Conservation (phyloP, 2,329 filamentous ascomycete genomes). For the Xylariales sp. region DNA sequence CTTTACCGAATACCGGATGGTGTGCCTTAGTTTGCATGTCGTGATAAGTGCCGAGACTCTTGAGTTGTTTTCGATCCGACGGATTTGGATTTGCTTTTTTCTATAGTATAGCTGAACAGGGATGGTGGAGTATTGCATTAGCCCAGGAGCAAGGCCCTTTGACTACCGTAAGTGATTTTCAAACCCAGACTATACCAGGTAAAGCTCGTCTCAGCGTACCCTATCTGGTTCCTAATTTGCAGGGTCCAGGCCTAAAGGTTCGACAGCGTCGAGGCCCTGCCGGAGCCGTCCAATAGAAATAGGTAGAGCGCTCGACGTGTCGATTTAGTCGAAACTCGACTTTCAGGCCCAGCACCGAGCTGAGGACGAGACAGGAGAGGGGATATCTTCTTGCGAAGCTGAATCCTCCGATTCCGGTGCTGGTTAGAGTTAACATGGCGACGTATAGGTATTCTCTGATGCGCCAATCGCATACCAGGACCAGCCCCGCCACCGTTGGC, state of each 20-base stretch:
- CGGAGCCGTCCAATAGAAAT: slow-evolving; percentile 21
- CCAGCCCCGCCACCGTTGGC: slow-evolving; percentile 7
- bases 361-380: slow-evolving; percentile 2
- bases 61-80: slow-evolving; percentile 28
- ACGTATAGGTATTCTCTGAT: slow-evolving; percentile 15
- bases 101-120: slow-evolving; percentile 29
- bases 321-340: slow-evolving; percentile 17
- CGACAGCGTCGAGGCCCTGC: slow-evolving; percentile 21
- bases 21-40: slow-evolving; percentile 28
- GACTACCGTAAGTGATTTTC: slow-evolving; percentile 29
- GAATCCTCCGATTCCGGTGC: not conserved
- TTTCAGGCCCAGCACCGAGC: slow-evolving; percentile 15
- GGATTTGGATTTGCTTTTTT: slow-evolving; percentile 32
- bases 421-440: slow-evolving; percentile 11
- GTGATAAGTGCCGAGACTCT: slow-evolving; percentile 22
- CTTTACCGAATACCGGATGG: slow-evolving; percentile 25
- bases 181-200: slow-evolving; percentile 31
- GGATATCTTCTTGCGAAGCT: slow-evolving; percentile 4
- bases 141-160: slow-evolving; percentile 28
- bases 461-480: slow-evolving; percentile 2
- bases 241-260: slow-evolving; percentile 31
- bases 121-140: slow-evolving; percentile 34
- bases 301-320: slow-evolving; percentile 12
- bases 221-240: slow-evolving; percentile 19
- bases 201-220: slow-evolving; percentile 14